Percentiles rank a stretch among this genome's conserved stretches.
Conservation (phyloP, 441 rosid species). For the Erodium texanum region DNA sequence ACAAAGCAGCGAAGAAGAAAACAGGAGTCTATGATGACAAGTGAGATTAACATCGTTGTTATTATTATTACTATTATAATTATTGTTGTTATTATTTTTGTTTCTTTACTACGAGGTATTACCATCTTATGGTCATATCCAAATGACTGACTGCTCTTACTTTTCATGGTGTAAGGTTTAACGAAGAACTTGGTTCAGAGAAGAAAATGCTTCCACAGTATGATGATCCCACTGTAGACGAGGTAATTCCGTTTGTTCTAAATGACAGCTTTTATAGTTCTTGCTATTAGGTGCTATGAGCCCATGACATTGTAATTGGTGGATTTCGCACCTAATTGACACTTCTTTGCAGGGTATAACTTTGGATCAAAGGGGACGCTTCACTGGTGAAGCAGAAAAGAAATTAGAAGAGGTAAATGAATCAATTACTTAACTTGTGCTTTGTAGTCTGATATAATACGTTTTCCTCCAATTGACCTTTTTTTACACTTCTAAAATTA, state of each 20-base stretch:
- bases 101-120: slow-evolving; percentile 5
- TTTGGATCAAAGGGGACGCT: slow-evolving; percentile 69
- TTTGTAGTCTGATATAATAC: background rate
- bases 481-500: slow-evolving; percentile 9
- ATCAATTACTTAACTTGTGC: background rate
- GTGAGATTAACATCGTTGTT: slow-evolving; percentile 34
- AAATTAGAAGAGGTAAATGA: slow-evolving; percentile 73
- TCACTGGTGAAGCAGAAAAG: slow-evolving; percentile 89
- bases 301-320: background rate
- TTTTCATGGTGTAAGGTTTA: slow-evolving; percentile 44
- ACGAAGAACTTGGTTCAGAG: slow-evolving; percentile 63
- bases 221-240: slow-evolving; percentile 65
- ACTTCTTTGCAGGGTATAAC: slow-evolving; percentile 53
- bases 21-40: slow-evolving; percentile 71
- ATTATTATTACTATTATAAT: background rate
- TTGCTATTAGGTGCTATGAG: background rate
- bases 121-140: background rate
- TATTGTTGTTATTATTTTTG: background rate
- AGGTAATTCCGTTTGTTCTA: slow-evolving; percentile 32
- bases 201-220: slow-evolving; percentile 87
- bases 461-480: background rate
- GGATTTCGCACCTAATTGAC: background rate
- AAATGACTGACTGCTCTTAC: background rate
- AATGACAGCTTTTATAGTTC: background rate
- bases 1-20: slow-evolving; percentile 85